A percentile compares a stretch with the other conserved stretches of the same genome.
phyloP scores from a whole-genome alignment of 2,329 filamentous ascomycete species.

The Diaporthe sp. region DNA sequence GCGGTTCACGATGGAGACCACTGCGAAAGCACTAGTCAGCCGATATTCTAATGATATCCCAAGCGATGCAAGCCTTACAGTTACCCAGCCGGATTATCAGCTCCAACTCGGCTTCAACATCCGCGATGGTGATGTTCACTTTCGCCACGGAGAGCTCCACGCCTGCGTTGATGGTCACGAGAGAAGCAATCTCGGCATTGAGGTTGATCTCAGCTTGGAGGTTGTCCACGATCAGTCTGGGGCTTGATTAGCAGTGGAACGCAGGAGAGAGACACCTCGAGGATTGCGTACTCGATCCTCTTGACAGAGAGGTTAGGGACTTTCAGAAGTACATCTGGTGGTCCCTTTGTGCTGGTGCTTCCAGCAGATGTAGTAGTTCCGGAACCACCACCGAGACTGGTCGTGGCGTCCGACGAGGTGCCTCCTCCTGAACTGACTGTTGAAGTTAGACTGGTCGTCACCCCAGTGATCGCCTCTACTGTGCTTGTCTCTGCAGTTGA shows the following conservation, averaged over 20 bases:
- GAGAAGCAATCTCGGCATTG: conserved; percentile 67
- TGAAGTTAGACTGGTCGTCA: conserved; percentile 22
- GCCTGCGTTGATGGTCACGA: conserved; percentile 66
- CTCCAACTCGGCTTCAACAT: conserved; percentile 68
- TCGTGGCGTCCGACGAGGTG: conserved; percentile 35
- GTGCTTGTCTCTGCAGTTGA: conserved; percentile 35
- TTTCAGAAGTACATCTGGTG: conserved; percentile 67
- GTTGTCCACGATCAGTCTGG: conserved; percentile 64
- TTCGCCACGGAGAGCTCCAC: conserved; percentile 59
- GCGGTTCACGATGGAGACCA: conserved; percentile 70
- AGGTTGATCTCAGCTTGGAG: conserved; percentile 69
- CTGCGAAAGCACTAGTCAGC: conserved; percentile 30
- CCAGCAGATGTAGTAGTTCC: conserved; percentile 37
- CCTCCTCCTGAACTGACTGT: conserved; percentile 28
- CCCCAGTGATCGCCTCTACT: conserved; percentile 34
- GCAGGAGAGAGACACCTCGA: background rate
- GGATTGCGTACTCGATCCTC: conserved; percentile 57
- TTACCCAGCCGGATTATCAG: conserved; percentile 69
- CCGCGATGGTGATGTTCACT: conserved; percentile 70
- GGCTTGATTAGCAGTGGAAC: background rate
- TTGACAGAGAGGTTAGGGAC: conserved; percentile 69
- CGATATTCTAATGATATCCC: background rate
- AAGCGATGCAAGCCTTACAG: conserved; percentile 17
- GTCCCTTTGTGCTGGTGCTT: conserved; percentile 44
- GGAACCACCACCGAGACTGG: conserved; percentile 37